Percentiles rank a stretch among this genome's conserved stretches.
Evolutionary conservation across 352 stramenopile genomes (phyloP).

Genomic region (Pythium plurisporium): DNA sequence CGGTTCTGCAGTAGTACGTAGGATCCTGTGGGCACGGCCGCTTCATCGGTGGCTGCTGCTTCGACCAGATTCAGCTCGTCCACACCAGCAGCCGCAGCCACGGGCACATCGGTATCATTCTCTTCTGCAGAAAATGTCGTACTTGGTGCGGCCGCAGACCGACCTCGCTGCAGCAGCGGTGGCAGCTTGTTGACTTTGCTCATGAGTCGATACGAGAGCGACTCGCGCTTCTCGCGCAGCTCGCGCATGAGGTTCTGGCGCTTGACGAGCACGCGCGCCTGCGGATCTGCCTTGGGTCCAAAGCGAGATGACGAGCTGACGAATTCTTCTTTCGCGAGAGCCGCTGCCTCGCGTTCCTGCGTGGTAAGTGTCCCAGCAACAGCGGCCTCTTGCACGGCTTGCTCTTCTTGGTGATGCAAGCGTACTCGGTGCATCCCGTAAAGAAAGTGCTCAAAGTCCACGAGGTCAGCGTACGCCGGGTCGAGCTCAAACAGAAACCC

Average conservation of each 20-base stretch:
- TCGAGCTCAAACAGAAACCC: slow-evolving; percentile 50
- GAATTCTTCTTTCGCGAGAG: slow-evolving; percentile 32
- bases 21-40: slow-evolving; percentile 32
- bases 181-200: slow-evolving; percentile 51
- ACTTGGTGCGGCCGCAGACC: not conserved
- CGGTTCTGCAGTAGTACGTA: slow-evolving; percentile 66
- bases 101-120: too few species aligned
- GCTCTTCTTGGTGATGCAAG: slow-evolving; percentile 54
- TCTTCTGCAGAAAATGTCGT: too few species aligned
- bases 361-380: not conserved
- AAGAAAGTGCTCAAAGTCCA: slow-evolving; percentile 79
- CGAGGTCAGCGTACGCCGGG: slow-evolving; percentile 65
- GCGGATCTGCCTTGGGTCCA: slow-evolving; percentile 43
- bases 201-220: slow-evolving; percentile 64
- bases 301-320: slow-evolving; percentile 58
- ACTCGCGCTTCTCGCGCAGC: slow-evolving; percentile 65
- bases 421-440: slow-evolving; percentile 80
- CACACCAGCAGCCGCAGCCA: not conserved
- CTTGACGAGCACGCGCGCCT: slow-evolving; percentile 56
- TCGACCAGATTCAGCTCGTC: not conserved
- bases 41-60: not conserved
- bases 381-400: slow-evolving; percentile 14
- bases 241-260: slow-evolving; percentile 70
- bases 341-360: not conserved
- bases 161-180: slow-evolving; percentile 35